A percentile compares a stretch with the other conserved stretches of the same genome.
Evolutionary conservation across 176 grass and related monocot genomes (phyloP).

Genomic region (Pharus latifolius): DNA sequence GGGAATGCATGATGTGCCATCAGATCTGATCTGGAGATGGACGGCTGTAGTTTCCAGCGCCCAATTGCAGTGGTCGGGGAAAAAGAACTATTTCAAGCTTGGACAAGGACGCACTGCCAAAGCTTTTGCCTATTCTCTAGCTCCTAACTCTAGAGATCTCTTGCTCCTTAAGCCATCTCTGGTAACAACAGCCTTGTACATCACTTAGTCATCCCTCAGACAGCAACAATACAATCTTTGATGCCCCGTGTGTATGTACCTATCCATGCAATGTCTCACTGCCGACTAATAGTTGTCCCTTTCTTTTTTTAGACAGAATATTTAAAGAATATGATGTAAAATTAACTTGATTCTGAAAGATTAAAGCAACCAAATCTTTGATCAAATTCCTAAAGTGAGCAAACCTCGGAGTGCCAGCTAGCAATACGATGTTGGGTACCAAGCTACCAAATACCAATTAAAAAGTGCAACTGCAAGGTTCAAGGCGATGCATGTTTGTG

Average conservation of each 20-base stretch:
- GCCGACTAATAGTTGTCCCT: conserved; percentile 1
- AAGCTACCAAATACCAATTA: no score
- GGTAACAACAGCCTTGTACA: conserved; percentile 21
- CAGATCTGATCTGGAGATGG: conserved; percentile 31
- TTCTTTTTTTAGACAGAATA: background rate
- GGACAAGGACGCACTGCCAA: conserved; percentile 28
- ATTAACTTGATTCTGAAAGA: background rate
- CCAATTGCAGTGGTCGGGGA: conserved; percentile 4
- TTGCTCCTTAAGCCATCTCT: conserved; percentile 18
- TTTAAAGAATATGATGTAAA: background rate
- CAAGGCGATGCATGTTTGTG: no score
- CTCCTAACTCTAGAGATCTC: conserved; percentile 15
- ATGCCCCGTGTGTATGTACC: conserved; percentile 20
- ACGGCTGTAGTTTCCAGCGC: conserved; percentile 22
- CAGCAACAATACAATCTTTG: conserved; percentile 20
- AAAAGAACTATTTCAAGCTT: background rate
- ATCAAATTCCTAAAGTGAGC: no score
- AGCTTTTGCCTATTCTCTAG: conserved; percentile 14
- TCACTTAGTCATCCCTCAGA: conserved; percentile 4
- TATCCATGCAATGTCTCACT: conserved; percentile 40
- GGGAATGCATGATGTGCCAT: conserved; percentile 13
- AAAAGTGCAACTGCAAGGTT: no score
- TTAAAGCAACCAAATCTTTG: background rate
- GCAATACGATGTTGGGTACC: no score
- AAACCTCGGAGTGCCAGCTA: no score